phyloP scores from a whole-genome alignment of 139 green algal species.

The Mychonastes homosphaera region DNA sequence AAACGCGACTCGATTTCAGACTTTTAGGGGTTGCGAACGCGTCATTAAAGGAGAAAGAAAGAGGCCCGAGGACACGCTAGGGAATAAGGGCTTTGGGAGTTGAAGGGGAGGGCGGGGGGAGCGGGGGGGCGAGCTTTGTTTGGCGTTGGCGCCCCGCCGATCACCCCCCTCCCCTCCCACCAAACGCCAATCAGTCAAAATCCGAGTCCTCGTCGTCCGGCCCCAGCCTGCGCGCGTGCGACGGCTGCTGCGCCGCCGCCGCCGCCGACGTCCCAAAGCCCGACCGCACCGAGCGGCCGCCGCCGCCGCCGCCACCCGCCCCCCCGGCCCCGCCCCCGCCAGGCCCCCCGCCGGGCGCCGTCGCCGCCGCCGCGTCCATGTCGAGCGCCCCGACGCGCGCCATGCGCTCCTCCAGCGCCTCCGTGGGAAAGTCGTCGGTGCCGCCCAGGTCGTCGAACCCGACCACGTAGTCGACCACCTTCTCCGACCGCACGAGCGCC shows the following conservation, averaged over 20 bases:
- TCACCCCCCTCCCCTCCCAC: too few relatives aligned
- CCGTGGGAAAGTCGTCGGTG: constrained; percentile 48
- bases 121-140: too few relatives aligned
- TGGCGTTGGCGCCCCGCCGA: too few relatives aligned
- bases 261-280: constrained; percentile 10
- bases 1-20: too few relatives aligned
- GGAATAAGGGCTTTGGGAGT: too few relatives aligned
- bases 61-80: too few relatives aligned
- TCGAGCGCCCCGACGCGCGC: constrained; percentile 18
- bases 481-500: constrained; percentile 79
- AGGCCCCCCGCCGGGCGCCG: not conserved
- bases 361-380: not conserved
- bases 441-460: constrained; percentile 55
- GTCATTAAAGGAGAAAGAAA: too few relatives aligned
- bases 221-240: constrained; percentile 31
- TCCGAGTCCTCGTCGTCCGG: constrained; percentile 66
- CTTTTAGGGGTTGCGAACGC: too few relatives aligned
- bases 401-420: constrained; percentile 39
- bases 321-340: constrained; percentile 20
- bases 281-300: constrained; percentile 12
- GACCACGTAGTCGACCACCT: constrained; percentile 64
- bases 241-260: constrained; percentile 17
- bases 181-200: too few relatives aligned
- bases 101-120: too few relatives aligned
- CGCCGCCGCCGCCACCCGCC: constrained; percentile 3